Evolutionary conservation across 1,139 yeast species (phyloP), one percentile per base, ranked within the genome.

Genomic region (Yamadazyma sp.): DNA sequence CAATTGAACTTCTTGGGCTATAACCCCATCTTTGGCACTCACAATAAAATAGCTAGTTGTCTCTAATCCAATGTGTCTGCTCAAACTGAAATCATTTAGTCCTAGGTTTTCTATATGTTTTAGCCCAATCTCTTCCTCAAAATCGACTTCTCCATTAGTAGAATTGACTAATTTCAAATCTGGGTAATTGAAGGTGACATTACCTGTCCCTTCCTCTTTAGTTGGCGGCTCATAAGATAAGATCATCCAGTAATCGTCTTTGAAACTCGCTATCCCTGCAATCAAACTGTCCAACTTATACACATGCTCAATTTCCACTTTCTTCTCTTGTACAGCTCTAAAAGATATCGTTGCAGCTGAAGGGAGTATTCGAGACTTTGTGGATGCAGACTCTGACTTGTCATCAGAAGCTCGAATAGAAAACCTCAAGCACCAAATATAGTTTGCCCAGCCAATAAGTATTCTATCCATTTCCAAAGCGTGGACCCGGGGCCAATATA

Each of bases 401-500:
- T 51, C 56, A 3, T 45, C 53, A 5, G 45, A 34, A 3, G 52
- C 43, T 22, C 53, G 37, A 43, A 64, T 48, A 3, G 74, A 65
- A 3, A 85, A 67, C 49, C 83, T 73, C 33, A 91, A 65, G 28
- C 78, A 69, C 95, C 96, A 91, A 1, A 92, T 69, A 45, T 81
- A 76, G 47, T 79, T 74, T 3, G 81, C 87, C 98, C 98, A 92
- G 0, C 91, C 96, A 28, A 92, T 73, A 3, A 87, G 63, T 5
- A 89, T 66, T 38, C 89, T 61, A 54, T 85, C 85, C 1, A 75
- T 65, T 48, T 86, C 95, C 0, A 86, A 81, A 39, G 77, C 73
- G 40, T 78, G 78, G 3, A 87, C 73, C 35, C 87, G 73, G 0
- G 98, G 98, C 81, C 94, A 83, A 54, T 85, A 88, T 32, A 91